Percentiles rank a stretch among this genome's conserved stretches.
Conservation (phyloP, 2,329 filamentous ascomycete species). For the Botrytis fragariae region DNA sequence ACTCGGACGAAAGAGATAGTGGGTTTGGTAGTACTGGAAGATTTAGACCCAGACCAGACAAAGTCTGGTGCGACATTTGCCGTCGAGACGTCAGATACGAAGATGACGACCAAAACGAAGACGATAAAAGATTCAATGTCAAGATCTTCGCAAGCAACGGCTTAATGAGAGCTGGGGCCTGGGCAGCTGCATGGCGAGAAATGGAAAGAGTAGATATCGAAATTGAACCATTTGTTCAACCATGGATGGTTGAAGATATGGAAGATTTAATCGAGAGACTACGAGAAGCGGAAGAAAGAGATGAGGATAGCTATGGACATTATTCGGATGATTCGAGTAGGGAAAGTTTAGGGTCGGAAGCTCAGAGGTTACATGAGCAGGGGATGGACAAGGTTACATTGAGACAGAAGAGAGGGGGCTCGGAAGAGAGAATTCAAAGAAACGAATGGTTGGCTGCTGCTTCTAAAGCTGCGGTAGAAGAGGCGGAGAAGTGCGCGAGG, state of each 20-base stretch:
- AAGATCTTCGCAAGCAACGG: constrained; percentile 95
- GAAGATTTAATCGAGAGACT: constrained; percentile 47
- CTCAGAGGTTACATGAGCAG: constrained; percentile 23
- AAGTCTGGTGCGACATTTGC: constrained; percentile 39
- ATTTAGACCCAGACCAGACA: constrained; percentile 11
- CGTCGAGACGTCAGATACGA: constrained; percentile 36
- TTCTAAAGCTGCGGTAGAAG: constrained; percentile 4
- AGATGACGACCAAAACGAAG: constrained; percentile 25
- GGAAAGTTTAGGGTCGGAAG: constrained; percentile 19
- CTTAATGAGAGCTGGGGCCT: constrained; percentile 85
- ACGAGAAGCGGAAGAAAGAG: constrained; percentile 14
- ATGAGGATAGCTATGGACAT: constrained; percentile 31
- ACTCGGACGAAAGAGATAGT: constrained; percentile 26
- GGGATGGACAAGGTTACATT: constrained; percentile 18
- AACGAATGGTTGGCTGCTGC: neutral
- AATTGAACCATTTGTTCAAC: constrained; percentile 70
- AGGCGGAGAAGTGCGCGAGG: neutral
- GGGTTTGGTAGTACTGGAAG: constrained; percentile 17
- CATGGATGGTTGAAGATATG: constrained; percentile 57
- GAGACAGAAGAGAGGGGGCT: neutral
- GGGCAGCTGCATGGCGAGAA: constrained; percentile 91
- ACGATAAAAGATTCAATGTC: constrained; percentile 61
- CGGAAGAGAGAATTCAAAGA: neutral
- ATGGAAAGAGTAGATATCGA: constrained; percentile 99
- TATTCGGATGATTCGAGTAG: constrained; percentile 24